These are phyloP conservation scores for Parafenestella ontariensis DNA, from an alignment of 2,329 filamentous ascomycete genomes.

Conservation along the genomic window DNA sequence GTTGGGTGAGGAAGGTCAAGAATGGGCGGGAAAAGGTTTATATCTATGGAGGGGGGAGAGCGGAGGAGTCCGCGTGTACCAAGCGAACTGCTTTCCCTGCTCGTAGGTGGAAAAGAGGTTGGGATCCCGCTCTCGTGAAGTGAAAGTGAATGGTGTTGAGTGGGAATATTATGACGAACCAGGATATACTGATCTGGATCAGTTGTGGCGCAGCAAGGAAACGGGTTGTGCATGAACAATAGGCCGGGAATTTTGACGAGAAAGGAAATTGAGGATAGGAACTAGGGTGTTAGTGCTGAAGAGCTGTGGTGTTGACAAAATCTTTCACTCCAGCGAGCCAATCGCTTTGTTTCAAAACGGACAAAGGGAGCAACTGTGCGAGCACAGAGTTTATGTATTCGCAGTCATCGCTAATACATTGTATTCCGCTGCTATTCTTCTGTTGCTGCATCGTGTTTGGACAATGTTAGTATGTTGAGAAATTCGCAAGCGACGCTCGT, in stretches of 20 bases:
- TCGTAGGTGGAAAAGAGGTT: not conserved
- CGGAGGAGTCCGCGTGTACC: not conserved
- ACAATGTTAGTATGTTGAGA: not conserved
- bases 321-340: not conserved
- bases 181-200: not conserved
- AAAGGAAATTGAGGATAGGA: not conserved
- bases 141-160: not conserved
- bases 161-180: not conserved
- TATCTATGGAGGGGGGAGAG: not conserved
- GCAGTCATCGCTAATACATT: not conserved
- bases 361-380: not conserved
- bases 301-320: not conserved
- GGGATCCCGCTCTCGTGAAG: not conserved
- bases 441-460: not conserved
- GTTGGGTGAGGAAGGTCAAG: not conserved
- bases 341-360: not conserved
- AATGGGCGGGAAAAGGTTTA: not conserved
- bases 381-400: not conserved
- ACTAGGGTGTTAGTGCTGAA: not conserved
- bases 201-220: not conserved
- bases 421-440: not conserved
- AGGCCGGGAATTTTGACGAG: not conserved
- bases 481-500: not conserved
- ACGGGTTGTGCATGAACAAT: not conserved
- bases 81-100: not conserved